Conservation (phyloP, 2,329 filamentous ascomycete genomes). For the Lachnellula arida region DNA sequence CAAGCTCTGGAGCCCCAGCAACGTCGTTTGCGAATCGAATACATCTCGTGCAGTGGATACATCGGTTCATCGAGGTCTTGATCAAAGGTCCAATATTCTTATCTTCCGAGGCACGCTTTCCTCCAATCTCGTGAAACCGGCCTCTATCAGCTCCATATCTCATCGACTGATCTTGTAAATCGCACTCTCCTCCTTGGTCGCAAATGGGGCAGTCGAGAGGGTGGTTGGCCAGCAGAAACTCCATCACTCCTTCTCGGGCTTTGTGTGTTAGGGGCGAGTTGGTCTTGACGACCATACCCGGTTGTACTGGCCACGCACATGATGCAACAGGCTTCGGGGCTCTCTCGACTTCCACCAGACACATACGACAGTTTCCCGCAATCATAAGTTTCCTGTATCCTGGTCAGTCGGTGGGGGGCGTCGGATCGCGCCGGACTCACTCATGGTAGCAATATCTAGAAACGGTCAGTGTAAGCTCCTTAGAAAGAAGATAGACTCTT, state of each 20-base stretch:
- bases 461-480: constrained; percentile 22
- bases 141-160: constrained; percentile 94
- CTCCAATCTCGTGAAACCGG: constrained; percentile 90
- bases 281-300: constrained; percentile 98
- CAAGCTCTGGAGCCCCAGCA: constrained; percentile 91
- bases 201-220: constrained; percentile 95
- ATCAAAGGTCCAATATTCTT: constrained; percentile 98
- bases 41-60: constrained; percentile 98
- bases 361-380: constrained; percentile 99
- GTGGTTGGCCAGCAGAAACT: constrained; percentile 95
- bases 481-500: constrained; percentile 2
- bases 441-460: constrained; percentile 96
- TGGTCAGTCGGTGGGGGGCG: constrained; percentile 20
- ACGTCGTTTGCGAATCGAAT: constrained; percentile 97
- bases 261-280: constrained; percentile 96
- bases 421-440: constrained; percentile 47
- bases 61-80: constrained; percentile 99
- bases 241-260: constrained; percentile 97
- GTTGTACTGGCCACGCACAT: constrained; percentile 97
- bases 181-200: constrained; percentile 98
- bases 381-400: constrained; percentile 84
- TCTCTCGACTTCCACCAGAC: constrained; percentile 94
- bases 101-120: constrained; percentile 97
- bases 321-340: constrained; percentile 96
- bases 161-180: constrained; percentile 99